Base-by-base conservation (phyloP, 371 early-diverging fungal genomes). In the Syncephalis plumigaleata region DNA sequence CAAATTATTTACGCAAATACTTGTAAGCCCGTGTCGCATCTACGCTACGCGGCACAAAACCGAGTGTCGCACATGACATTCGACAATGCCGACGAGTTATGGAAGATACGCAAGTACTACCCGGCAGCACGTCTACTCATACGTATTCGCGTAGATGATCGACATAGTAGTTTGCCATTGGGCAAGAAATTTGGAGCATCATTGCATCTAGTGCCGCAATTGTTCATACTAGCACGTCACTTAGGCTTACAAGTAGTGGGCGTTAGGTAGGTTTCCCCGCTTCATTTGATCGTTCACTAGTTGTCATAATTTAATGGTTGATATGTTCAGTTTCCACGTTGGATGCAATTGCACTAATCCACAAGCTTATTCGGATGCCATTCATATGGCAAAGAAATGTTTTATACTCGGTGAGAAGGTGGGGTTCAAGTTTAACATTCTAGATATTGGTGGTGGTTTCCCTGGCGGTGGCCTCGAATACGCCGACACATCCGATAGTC, bases 381-480 rank as follows among this genome's bases (percentile, higher is more conserved):
- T 97, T 22, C 44, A 59, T 42, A 72, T 81, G 38, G 91, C 95
- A 38, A 76, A 81, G 27, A 57, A 62, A 27, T 91, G 87, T 1
- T 93, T 95, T 61, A 88, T 91, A 57, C 72, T 80, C 55, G 97
- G 76, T 21, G 59, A 61, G 25, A 59, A 60, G 13, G 58, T 78
- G 50, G 95, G 92, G 2, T 87, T 76, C 56, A 61, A 53, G 18
- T 73, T 94, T 54, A 61, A 60, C 47, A 57, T 95, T 36, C 71
- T 97, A 47, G 97, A 97, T 56, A 76, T 95, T 49, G 97, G 97
- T 38, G 97, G 97, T 46, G 97, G 97, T 3, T 95, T 94, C 70
- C 93, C 97, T 16, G 75, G 82, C 27, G 60, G 63, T 49, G 50
- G 57, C 42, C 64, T 63, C 46, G 46, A 54, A 38, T 44, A 51